Evolutionary conservation across 208 protist genomes (phyloP), one percentile per base, ranked within the genome.

Genomic region (Leishmania braziliensis): DNA sequence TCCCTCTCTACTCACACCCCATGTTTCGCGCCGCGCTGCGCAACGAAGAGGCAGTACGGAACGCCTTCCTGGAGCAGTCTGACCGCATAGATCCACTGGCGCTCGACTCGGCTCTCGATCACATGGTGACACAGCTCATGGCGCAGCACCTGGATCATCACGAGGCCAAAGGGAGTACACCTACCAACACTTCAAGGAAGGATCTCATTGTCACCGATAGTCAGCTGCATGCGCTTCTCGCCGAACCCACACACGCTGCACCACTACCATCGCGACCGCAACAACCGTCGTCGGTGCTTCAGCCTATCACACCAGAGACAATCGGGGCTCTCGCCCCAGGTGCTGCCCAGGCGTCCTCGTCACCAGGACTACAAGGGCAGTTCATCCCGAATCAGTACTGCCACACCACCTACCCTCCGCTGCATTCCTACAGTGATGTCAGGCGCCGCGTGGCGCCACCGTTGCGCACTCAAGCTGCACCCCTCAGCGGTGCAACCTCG

Each of bases 1-100:
- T 96, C 65, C 91, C 93, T 3, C 74, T 94, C 65, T 92, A 86
- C 73, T 96, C 93, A 0, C 90, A 96, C 68, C 93, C 93, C 10
- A 62, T 91, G n/a, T 89, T 92, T 53, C 91, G 90, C 36, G 83
- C 83, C 2, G 83, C 83, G 2, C 54, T 66, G 10, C 70, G 39
- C 46, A 83, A 82, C 58, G 69, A 43, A 14, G 56, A 39, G n/a
- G 78, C 78, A 2, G 66, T 83, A 16, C 78, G 66, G 51, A 29
- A 46, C 20, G 82, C 77, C 33, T 23, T 85, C 20, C 73, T 5
- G 3, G 62, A 53, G 12, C 77, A 85, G 46, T 56, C 71, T 3
- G 43, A 46, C 5, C 77, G 66, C 36, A 53, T 85, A 26, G 77
- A 85, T 50, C 70, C n/a, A 3, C 26, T 10, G 6, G 72, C 69